Base-by-base conservation (phyloP, 2,329 filamentous ascomycete species). In the Aspergillus phoenicis region DNA sequence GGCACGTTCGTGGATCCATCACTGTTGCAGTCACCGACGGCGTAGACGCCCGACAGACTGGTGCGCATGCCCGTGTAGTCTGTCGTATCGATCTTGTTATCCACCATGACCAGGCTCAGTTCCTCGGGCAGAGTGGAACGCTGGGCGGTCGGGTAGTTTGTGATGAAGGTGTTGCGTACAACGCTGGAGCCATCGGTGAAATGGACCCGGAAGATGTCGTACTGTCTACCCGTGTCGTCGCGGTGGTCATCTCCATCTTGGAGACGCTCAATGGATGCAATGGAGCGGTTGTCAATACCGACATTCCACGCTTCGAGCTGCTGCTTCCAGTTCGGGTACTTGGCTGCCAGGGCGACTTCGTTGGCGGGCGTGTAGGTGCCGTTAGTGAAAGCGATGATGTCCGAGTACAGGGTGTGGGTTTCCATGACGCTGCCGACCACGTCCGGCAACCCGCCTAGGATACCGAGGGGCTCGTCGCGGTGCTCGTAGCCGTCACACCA, bases 401-500 rank as follows among this genome's bases (percentile, higher is more conserved):
- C 83, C 0, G 62, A 74, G 74, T 86, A 85, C 6, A 87, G 73
- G 0, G 83, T 86, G 15, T 80, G 69, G 8, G 87, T 78, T 68
- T 88, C 84, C 13, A 82, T 75, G 0, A 84, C 80, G 5, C 79
- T 71, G 3, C 74, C 73, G 0, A 83, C 73, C 0, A 83, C 74
- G 28, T 82, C 75, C 1, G 75, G 66, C 0, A 87, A 70, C 1
- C 75, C 63, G 1, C 78, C 81, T 0, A 89, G 70, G 36, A 88
- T 77, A 1, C 85, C 85, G 1, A 88, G 77, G 0, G 80, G 61
- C 62, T 87, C 85, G 67, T 87, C 84, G 0, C 81, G 82, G 69
- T 88, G 85, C 72, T 88, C 86, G 64, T 83, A 79, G 11, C 86
- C 86, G 67, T 88, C 86, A 63, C 86, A 88, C 86, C 86, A 88